A percentile compares a stretch with the other conserved stretches of the same genome.
These are phyloP conservation scores for Pezicula radicicola DNA, from an alignment of 2,329 filamentous ascomycete genomes.

Conservation along the genomic window DNA sequence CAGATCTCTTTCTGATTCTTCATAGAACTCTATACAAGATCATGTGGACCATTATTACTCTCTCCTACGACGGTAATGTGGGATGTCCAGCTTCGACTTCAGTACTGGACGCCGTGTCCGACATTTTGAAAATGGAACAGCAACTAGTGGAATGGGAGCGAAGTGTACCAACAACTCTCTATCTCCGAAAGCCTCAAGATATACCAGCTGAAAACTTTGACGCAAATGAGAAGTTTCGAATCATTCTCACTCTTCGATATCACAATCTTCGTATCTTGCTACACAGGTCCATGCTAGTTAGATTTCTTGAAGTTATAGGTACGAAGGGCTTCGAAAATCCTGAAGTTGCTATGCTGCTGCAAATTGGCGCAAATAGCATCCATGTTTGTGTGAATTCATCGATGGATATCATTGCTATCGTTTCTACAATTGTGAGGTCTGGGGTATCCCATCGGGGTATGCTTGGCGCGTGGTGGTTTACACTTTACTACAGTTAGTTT, in stretches of 20 bases:
- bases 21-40: conserved; percentile 31
- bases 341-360: conserved; percentile 24
- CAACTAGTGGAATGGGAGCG: conserved; percentile 36
- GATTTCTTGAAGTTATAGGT: conserved; percentile 29
- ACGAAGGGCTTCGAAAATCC: conserved; percentile 5
- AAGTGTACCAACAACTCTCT: conserved; percentile 27
- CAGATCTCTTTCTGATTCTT: not conserved
- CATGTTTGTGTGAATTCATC: conserved; percentile 29
- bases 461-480: conserved; percentile 39
- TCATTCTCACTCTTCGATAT: conserved; percentile 41
- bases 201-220: conserved; percentile 9
- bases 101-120: conserved; percentile 27
- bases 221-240: conserved; percentile 26
- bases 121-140: conserved; percentile 35
- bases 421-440: conserved; percentile 22
- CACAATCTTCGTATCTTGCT: conserved; percentile 37
- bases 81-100: conserved; percentile 27
- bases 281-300: conserved; percentile 37
- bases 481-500: conserved; percentile 31
- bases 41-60: conserved; percentile 34
- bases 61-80: conserved; percentile 41
- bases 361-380: conserved; percentile 31
- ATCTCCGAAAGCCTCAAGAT: conserved; percentile 21
- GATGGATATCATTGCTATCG: conserved; percentile 31
- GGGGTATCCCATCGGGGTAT: conserved; percentile 6